Conservation (phyloP, 164 flowering plant species). For the Platanus orientalis region DNA sequence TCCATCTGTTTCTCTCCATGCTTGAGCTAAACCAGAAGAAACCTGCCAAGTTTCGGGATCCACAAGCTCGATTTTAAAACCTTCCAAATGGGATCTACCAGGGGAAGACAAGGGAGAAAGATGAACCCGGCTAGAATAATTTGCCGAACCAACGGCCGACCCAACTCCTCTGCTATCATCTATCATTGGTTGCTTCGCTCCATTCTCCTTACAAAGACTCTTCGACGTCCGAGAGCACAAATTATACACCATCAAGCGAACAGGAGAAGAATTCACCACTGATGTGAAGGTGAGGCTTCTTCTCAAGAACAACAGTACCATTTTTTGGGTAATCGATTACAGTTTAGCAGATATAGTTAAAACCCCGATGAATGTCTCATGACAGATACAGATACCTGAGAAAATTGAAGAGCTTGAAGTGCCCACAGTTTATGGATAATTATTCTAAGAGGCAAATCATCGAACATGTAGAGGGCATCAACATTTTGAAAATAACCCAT, state of each 20-base stretch:
- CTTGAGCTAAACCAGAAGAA: constrained; percentile 53
- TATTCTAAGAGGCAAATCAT: constrained; percentile 19
- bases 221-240: constrained; percentile 25
- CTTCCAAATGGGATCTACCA: constrained; percentile 10
- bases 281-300: constrained; percentile 9
- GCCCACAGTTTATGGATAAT: background rate
- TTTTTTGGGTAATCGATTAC: constrained; percentile 1
- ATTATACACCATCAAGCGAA: constrained; percentile 8
- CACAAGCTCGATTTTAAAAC: constrained; percentile 51
- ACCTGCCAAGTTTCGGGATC: constrained; percentile 67
- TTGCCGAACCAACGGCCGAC: background rate
- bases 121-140: constrained; percentile 13
- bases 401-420: background rate
- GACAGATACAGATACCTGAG: no score
- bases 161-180: background rate
- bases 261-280: constrained; percentile 9
- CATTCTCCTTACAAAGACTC: constrained; percentile 6
- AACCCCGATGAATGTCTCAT: no score
- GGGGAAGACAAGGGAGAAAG: constrained; percentile 36
- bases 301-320: constrained; percentile 22
- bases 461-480: constrained; percentile 25
- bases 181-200: constrained; percentile 1
- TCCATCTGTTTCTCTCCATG: constrained; percentile 31
- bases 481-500: no score
- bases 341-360: no score